Evolutionary conservation across 1,284 basidiomycete genomes (phyloP), one percentile per base, ranked within the genome.

Genomic region (Ustilago xerochloae): DNA sequence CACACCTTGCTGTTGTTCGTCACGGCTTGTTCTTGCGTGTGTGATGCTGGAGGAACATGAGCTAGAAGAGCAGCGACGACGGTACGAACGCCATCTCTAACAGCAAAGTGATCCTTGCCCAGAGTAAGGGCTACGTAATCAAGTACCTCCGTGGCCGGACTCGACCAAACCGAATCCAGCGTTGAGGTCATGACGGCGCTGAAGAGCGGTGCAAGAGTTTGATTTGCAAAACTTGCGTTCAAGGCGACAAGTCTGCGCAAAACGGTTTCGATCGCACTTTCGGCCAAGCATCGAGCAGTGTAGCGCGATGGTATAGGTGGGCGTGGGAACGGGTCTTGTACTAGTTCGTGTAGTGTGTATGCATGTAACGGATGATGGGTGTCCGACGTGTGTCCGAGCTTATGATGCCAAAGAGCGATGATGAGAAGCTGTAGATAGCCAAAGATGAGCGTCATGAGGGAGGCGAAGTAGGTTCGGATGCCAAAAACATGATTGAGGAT

Each of bases 91-190:
- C 84, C 84, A 6, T 75, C 76, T 16, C 60, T 63, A 22, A 84
- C 82, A 2, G 74, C 75, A 41, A 69, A 84, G 43, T 85, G 83
- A 32, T 69, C 58, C 24, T 64, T 51, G 3, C 75, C 66, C 28
- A 84, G 79, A 0, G 81, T 83, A 26, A 67, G 49, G 1, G 80
- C 81, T 24, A 84, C 65, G 26, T 85, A 85, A 13, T 82, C 74
- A 26, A 85, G 67, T 30, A 84, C 61, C 35, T 82, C 81, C 8
- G 77, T 63, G 0, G 77, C 78, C 0, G 84, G 84, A 30, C 71
- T 65, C 5, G 56, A 16, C 48, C 61, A 54, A 0, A 83, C 78
- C 0, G 67, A 55, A 4, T 57, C 50, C 13, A 49, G 36, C 24
- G 75, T 59, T 0, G 58, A 70, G 3, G 82, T 84, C 75, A 81